phyloP scores from a whole-genome alignment of 106 monocot species.

The Agapanthus africanus region DNA sequence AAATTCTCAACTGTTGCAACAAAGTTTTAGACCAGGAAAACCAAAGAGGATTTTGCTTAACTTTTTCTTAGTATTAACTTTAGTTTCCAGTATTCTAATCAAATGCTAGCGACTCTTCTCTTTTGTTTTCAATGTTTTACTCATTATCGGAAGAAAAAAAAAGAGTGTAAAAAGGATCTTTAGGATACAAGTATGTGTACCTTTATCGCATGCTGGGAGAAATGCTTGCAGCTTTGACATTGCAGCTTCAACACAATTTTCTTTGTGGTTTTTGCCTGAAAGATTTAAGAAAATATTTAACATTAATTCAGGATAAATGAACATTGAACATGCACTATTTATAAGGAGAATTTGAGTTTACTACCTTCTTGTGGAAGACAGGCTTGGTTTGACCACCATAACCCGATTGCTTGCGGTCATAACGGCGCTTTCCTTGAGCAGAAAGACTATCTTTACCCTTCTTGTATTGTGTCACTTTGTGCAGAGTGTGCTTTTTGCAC shows the following conservation, averaged over 20 bases:
- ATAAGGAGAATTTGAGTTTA: background rate
- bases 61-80: too few species aligned
- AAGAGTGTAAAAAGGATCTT: too few species aligned
- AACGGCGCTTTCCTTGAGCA: constrained; percentile 60
- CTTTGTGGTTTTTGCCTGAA: constrained; percentile 87
- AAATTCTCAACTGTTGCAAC: too few species aligned
- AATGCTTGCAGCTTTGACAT: constrained; percentile 86
- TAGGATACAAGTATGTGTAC: too few species aligned
- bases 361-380: constrained; percentile 75
- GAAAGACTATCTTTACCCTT: constrained; percentile 70
- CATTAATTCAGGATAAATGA: background rate
- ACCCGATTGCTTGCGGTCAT: constrained; percentile 68
- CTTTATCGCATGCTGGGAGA: constrained; percentile 79
- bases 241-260: constrained; percentile 84
- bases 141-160: too few species aligned
- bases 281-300: background rate
- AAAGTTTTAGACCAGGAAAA: too few species aligned
- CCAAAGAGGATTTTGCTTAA: too few species aligned
- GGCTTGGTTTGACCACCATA: constrained; percentile 84
- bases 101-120: too few species aligned
- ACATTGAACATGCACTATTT: background rate
- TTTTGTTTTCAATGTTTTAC: too few species aligned
- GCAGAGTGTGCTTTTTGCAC: constrained; percentile 65
- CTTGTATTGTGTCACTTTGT: constrained; percentile 74
- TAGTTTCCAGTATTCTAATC: too few species aligned